Conservation (phyloP, 257 asterid genomes). For the Penstemon barbatus region DNA sequence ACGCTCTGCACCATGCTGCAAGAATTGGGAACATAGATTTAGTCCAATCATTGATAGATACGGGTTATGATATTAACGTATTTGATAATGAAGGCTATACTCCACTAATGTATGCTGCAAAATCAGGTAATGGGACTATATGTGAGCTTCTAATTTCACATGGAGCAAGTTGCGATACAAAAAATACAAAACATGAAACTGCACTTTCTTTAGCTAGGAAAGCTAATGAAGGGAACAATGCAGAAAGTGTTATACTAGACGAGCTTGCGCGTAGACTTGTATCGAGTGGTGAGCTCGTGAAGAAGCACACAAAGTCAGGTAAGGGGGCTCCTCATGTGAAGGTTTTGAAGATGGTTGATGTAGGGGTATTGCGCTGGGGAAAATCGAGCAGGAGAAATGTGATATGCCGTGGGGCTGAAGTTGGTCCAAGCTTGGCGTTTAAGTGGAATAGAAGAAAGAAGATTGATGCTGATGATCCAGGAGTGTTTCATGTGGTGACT, state of each 20-base stretch:
- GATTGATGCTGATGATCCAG: conserved; percentile 54
- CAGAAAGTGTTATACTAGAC: conserved; percentile 46
- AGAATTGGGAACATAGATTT: conserved; percentile 35
- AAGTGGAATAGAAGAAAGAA: conserved; percentile 57
- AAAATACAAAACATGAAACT: conserved; percentile 47
- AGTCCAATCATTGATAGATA: conserved; percentile 30
- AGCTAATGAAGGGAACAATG: conserved; percentile 29
- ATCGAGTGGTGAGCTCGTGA: conserved; percentile 45
- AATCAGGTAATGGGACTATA: conserved; percentile 41
- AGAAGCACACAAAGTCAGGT: conserved; percentile 64
- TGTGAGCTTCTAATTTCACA: conserved; percentile 48
- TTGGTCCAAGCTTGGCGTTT: conserved; percentile 53
- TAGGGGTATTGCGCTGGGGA: conserved; percentile 65
- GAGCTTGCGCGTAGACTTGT: conserved; percentile 61
- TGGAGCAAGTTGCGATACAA: conserved; percentile 51
- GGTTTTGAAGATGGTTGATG: conserved; percentile 55
- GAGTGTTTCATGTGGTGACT: conserved; percentile 63
- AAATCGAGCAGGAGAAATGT: conserved; percentile 63
- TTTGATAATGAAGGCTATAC: conserved; percentile 57
- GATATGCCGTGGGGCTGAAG: conserved; percentile 61
- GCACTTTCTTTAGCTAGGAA: conserved; percentile 52
- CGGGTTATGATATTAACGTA: conserved; percentile 36
- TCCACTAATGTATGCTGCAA: conserved; percentile 71
- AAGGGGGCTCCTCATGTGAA: conserved; percentile 62
- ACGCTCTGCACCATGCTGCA: conserved; percentile 47